Base-by-base conservation (phyloP, 2,329 filamentous ascomycete species). In the Xylariomycetidae sp. region DNA sequence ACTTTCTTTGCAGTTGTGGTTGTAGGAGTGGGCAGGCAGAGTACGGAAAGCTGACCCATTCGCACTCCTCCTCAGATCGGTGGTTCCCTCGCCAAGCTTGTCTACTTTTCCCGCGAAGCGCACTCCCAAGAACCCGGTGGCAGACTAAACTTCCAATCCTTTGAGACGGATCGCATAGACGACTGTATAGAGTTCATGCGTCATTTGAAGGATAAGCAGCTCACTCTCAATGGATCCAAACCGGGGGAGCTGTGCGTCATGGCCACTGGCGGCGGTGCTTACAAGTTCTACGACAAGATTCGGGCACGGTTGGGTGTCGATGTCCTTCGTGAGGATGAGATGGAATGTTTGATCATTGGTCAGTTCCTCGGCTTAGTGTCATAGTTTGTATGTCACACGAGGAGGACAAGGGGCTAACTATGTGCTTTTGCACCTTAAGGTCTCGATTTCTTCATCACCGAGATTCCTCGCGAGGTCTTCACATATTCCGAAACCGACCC, bases 311-410 rank as follows among this genome's bases (percentile, higher is more conserved):
- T 98, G 31, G 85, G 85, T 11, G 86, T 95, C 2, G 85, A 96
- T 55, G 88, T 98, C 14, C 69, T 89, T 51, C 74, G 88, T 27
- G 92, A 97, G 62, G 92, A 98, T 54, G 92, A 98, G 65, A 98
- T 98, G 92, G 88, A 95, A 61, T 98, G 92, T 57, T 67, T 98
- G 38, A 98, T 98, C 44, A 92, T 92, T 53, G 88, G 86, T 88
- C 61, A 45, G 69, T 46, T 19, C n/a, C 18, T 12, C 16, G 15
- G 6, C 16, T n/a, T n/a, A n/a, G n/a, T n/a, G n/a, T n/a, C n/a
- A n/a, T n/a, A n/a, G n/a, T n/a, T n/a, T n/a, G n/a, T n/a, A n/a
- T n/a, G n/a, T n/a, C n/a, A n/a, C n/a, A n/a, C n/a, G n/a, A n/a
- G n/a, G n/a, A n/a, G n/a, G n/a, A n/a, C n/a, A n/a, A n/a, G n/a